Percentiles rank a stretch among this genome's conserved stretches.
These are phyloP conservation scores for Hippophae rhamnoides DNA, from an alignment of 306 rosid species.

Conservation along the genomic window DNA sequence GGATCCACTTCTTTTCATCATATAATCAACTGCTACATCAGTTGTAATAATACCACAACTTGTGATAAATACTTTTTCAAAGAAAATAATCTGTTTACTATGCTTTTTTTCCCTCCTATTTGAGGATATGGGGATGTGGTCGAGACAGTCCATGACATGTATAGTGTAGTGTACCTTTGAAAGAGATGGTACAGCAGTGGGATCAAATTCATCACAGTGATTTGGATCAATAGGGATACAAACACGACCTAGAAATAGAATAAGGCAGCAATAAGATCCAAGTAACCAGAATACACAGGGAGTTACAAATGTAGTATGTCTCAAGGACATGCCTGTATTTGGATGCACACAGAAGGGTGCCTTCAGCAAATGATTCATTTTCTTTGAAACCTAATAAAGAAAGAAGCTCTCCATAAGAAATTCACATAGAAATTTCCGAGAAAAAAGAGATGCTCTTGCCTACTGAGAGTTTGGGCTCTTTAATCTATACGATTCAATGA, in stretches of 20 bases:
- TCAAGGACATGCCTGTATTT: conserved; percentile 49
- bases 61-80: too few species aligned
- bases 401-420: conserved; percentile 8
- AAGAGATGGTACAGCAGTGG: conserved; percentile 73
- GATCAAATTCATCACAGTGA: conserved; percentile 72
- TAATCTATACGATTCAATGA: background rate
- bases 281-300: background rate
- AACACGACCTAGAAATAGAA: conserved; percentile 50
- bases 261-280: conserved; percentile 10
- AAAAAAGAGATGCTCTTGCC: background rate
- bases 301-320: background rate
- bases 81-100: too few species aligned
- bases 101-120: too few species aligned
- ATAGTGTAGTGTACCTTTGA: conserved; percentile 34
- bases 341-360: conserved; percentile 92
- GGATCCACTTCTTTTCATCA: too few species aligned
- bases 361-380: conserved; percentile 84
- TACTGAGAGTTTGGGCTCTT: background rate
- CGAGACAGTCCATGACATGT: too few species aligned
- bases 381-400: conserved; percentile 61
- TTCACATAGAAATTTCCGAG: background rate
- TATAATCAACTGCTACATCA: too few species aligned
- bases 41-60: too few species aligned
- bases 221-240: conserved; percentile 82
- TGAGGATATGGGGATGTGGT: too few species aligned